Percentiles rank a stretch among this genome's conserved stretches.
phyloP scores from a whole-genome alignment of 225 moss, liverwort and hornwort species.

The Straminergon stramineum region DNA sequence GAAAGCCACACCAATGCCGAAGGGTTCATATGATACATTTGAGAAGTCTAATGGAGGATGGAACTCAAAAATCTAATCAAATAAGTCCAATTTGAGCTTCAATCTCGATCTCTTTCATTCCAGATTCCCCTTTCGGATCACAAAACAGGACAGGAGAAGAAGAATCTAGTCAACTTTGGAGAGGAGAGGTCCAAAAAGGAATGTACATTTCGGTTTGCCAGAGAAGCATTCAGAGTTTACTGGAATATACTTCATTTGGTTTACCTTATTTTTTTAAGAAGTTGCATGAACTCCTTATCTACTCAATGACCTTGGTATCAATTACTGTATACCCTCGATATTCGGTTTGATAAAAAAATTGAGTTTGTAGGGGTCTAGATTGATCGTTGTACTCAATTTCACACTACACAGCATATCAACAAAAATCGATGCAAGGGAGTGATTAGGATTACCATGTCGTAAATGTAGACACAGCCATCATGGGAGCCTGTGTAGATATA shows the following conservation, averaged over 20 bases:
- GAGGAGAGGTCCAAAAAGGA: neutral
- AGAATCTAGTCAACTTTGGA: neutral
- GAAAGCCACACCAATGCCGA: neutral
- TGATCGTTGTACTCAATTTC: neutral
- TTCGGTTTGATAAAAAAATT: neutral
- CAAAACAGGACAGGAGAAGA: neutral
- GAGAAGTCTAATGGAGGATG: neutral
- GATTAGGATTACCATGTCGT: constrained; percentile 49
- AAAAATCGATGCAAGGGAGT: neutral
- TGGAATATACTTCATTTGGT: neutral
- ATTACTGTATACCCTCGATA: neutral
- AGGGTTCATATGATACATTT: neutral
- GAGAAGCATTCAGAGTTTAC: neutral
- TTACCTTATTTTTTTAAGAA: neutral
- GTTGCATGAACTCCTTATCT: neutral
- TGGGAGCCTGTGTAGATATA: constrained; percentile 92
- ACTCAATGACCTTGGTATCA: neutral
- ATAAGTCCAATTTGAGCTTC: neutral
- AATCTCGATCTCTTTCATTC: neutral
- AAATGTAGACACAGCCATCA: constrained; percentile 71
- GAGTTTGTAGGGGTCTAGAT: neutral
- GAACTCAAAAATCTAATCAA: neutral
- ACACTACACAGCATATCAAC: neutral
- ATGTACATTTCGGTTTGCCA: neutral
- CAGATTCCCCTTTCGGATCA: neutral